These are phyloP conservation scores for Epichloe glyceriae DNA, from an alignment of 2,329 filamentous ascomycete genomes.

Conservation along the genomic window DNA sequence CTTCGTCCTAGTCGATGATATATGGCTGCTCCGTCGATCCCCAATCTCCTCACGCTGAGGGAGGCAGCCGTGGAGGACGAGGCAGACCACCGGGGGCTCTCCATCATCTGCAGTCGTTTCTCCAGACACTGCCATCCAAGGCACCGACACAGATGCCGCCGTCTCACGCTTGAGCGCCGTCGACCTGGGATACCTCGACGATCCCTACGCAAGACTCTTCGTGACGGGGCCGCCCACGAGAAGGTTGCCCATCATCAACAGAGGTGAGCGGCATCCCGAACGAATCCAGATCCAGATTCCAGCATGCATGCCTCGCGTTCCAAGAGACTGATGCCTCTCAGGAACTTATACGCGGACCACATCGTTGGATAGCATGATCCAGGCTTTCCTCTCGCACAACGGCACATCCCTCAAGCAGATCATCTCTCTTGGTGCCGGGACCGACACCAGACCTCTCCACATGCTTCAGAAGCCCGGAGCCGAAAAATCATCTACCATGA, in stretches of 20 bases:
- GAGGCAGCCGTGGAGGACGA: conserved; percentile 28
- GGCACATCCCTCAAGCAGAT: conserved; percentile 50
- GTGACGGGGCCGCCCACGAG: conserved; percentile 44
- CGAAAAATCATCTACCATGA: conserved; percentile 67
- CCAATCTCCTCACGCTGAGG: conserved; percentile 54
- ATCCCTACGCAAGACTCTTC: conserved; percentile 64
- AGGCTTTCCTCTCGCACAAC: conserved; percentile 48
- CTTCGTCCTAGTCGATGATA: too few species aligned
- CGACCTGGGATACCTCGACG: conserved; percentile 68
- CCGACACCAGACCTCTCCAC: conserved; percentile 79
- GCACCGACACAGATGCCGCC: conserved; percentile 84
- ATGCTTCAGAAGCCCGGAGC: conserved; percentile 38
- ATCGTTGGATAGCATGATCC: conserved; percentile 67
- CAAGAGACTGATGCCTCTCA: conserved; percentile 20
- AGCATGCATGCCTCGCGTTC: not conserved
- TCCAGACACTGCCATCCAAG: conserved; percentile 68
- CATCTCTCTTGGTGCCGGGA: conserved; percentile 83
- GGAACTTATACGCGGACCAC: conserved; percentile 87
- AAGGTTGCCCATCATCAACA: conserved; percentile 82
- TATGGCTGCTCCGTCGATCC: conserved; percentile 65
- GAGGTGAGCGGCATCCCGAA: conserved; percentile 45
- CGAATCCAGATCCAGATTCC: not conserved
- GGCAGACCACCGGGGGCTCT: conserved; percentile 20
- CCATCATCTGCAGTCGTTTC: conserved; percentile 20
- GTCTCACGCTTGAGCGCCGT: conserved; percentile 83